Evolutionary conservation across 345 rosid genomes (phyloP), one percentile per base, ranked within the genome.

Genomic region (Murraya paniculata): DNA sequence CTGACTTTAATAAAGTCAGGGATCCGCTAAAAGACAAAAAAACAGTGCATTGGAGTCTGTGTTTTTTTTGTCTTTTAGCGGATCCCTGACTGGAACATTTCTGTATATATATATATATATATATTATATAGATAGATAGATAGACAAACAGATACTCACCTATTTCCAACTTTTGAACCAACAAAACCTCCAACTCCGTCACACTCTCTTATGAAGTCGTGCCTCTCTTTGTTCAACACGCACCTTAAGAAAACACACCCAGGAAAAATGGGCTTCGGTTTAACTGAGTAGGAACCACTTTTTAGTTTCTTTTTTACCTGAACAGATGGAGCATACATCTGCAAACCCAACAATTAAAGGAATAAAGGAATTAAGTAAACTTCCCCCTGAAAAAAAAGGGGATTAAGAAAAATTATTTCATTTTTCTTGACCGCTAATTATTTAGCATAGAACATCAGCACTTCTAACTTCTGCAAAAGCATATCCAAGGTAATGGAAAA

Each of bases 181-280:
- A 92, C 83, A 80, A 95, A 95, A 50, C 97, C 97, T 56, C 96
- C 94, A 62, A 95, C 94, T 73, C 94, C 90, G 1, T 89, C 85
- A n/a, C 79, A 50, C 66, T 89, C 97, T 79, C 93, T 87, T 59
- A 93, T 82, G 77, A 82, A 84, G 82, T 95, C 98, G 67, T 93
- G 97, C 61, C 90, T 68, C 91, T 93, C 95, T 86, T 84, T 95
- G 91, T 95, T 93, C 75, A 95, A 75, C 67, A 91, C 70, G 82
- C 96, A 91, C 74, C 86, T 85, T 4, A 96, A 82, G 85, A 93
- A 93, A 81, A 96, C 86, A 84, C 92, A 89, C 7, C 98, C 97
- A 0, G 94, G 95, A 81, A 90, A 90, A 64, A 92, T 84, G 7
- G 92, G 88, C 79, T 78, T 89, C n/a, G 89, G 86, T 84, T 93